Conservation (phyloP, 306 rosid genomes). For the Quercus wislizeni region DNA sequence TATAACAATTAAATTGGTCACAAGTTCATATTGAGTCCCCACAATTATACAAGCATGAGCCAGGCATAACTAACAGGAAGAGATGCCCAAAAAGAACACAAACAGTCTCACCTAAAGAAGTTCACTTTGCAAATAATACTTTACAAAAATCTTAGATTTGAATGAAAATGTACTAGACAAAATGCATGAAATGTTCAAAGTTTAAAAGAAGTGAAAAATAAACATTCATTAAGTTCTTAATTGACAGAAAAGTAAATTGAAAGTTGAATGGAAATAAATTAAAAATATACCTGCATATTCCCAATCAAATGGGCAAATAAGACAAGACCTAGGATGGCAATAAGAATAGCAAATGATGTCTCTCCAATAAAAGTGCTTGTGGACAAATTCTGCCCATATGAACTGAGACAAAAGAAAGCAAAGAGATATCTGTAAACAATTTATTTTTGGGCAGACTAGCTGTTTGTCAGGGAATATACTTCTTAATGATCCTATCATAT, state of each 20-base stretch:
- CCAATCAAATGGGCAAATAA: conserved; percentile 93
- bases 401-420: conserved; percentile 54
- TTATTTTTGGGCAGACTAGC: not conserved
- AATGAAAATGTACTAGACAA: conserved; percentile 1
- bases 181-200: not conserved
- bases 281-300: conserved; percentile 86
- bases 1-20: not conserved
- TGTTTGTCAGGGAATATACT: not conserved
- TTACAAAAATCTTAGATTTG: not conserved
- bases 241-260: conserved; percentile 4
- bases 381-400: conserved; percentile 87
- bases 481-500: not conserved
- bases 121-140: not conserved
- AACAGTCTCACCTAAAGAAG: not conserved
- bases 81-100: not conserved
- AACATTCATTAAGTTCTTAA: conserved; percentile 7
- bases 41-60: not conserved
- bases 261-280: conserved; percentile 7
- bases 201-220: not conserved
- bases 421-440: conserved; percentile 10
- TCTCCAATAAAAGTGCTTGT: conserved; percentile 91
- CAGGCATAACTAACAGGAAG: not conserved
- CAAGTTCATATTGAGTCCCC: not conserved
- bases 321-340: conserved; percentile 94
- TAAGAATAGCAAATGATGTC: conserved; percentile 89